Evolutionary conservation across 208 protist species (phyloP).

Genomic region (Trypanosoma congolense): DNA sequence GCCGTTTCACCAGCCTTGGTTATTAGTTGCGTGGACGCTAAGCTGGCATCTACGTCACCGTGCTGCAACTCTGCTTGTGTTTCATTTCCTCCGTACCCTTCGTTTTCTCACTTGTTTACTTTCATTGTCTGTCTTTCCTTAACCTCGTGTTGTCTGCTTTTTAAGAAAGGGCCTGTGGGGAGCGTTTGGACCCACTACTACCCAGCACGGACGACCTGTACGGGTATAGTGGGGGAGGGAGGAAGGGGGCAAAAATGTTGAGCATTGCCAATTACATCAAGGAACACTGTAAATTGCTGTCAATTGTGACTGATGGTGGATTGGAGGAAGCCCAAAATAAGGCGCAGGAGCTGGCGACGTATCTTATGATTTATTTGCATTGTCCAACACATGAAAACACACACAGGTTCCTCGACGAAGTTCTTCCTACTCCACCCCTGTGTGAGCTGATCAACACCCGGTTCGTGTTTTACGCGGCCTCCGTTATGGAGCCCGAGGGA

Average conservation of each 20-base stretch:
- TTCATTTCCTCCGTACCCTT: too few species aligned
- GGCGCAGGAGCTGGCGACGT: constrained; percentile 36
- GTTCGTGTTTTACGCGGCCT: constrained; percentile 54
- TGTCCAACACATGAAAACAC: constrained; percentile 73
- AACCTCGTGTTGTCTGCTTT: too few species aligned
- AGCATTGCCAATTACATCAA: constrained; percentile 28
- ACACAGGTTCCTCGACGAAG: constrained; percentile 42
- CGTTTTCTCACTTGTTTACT: too few species aligned
- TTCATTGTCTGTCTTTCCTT: too few species aligned
- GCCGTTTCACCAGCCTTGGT: too few species aligned
- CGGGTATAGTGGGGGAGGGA: not conserved
- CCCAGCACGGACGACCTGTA: too few species aligned
- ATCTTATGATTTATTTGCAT: constrained; percentile 79
- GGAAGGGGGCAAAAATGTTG: not conserved
- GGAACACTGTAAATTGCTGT: constrained; percentile 32
- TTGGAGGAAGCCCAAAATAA: constrained; percentile 51
- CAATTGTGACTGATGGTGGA: constrained; percentile 54
- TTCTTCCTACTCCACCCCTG: constrained; percentile 42
- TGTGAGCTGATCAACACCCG: constrained; percentile 37
- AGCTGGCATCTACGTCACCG: too few species aligned
- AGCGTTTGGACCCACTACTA: too few species aligned
- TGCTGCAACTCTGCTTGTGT: too few species aligned
- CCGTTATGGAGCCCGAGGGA: constrained; percentile 44
- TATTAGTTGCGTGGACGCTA: too few species aligned
- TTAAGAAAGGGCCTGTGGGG: too few species aligned